Evolutionary conservation across 176 grass and related monocot species (phyloP).

Genomic region (Pontederia crassipes): DNA sequence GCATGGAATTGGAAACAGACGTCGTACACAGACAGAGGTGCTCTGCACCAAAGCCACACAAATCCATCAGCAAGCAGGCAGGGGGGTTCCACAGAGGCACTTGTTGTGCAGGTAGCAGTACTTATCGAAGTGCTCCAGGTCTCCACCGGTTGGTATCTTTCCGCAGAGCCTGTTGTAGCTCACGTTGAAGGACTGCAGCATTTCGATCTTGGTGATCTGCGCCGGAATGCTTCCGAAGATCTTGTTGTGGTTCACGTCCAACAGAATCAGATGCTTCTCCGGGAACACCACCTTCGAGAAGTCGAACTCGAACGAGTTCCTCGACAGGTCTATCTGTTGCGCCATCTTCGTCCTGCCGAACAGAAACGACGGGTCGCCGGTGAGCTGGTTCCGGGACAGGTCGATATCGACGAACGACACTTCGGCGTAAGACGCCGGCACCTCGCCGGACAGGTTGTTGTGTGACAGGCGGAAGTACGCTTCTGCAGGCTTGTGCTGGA

Average conservation of each 20-base stretch:
- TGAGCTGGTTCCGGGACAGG: conserved; percentile 51
- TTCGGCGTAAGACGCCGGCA: conserved; percentile 31
- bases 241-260: conserved; percentile 68
- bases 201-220: conserved; percentile 14
- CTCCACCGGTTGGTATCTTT: conserved; percentile 25
- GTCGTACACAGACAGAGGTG: no score
- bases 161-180: conserved; percentile 43
- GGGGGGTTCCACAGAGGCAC: conserved; percentile 41
- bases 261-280: not conserved
- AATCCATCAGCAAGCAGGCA: conserved; percentile 21
- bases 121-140: conserved; percentile 7
- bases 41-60: no score
- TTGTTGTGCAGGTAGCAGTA: conserved; percentile 35
- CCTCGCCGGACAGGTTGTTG: conserved; percentile 44
- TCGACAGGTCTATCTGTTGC: conserved; percentile 39
- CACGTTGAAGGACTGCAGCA: conserved; percentile 35
- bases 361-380: conserved; percentile 28
- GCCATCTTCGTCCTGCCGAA: conserved; percentile 17
- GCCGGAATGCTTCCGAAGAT: conserved; percentile 42
- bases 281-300: conserved; percentile 32
- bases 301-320: conserved; percentile 52
- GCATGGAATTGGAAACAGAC: no score
- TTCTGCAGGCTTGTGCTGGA: not conserved
- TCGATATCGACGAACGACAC: conserved; percentile 28
- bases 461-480: conserved; percentile 27